Conservation (phyloP, 495 filamentous ascomycete species). For the Aspergillus bridgeri region DNA sequence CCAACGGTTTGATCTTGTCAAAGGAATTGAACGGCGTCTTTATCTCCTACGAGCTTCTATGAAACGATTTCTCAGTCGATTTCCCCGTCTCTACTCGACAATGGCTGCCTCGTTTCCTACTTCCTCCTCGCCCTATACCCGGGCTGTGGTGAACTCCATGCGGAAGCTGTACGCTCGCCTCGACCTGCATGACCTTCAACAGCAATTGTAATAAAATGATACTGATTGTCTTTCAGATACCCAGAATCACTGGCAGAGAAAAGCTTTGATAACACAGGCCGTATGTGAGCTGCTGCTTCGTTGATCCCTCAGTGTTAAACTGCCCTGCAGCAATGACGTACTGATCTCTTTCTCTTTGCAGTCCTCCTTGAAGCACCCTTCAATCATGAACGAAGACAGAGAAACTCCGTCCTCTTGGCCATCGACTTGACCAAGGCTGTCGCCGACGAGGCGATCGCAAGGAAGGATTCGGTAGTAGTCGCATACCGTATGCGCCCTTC, state of each 20-base stretch:
- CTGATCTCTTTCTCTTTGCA: slow-evolving; percentile 24
- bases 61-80: slow-evolving; percentile 13
- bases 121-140: slow-evolving; percentile 64
- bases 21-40: background rate
- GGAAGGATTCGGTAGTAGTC: slow-evolving; percentile 73
- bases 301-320: background rate
- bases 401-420: slow-evolving; percentile 78
- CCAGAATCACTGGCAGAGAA: slow-evolving; percentile 85
- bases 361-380: slow-evolving; percentile 78
- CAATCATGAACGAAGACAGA: slow-evolving; percentile 51
- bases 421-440: slow-evolving; percentile 88
- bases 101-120: slow-evolving; percentile 28
- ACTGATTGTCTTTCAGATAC: slow-evolving; percentile 58
- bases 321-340: background rate
- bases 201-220: too few relatives aligned
- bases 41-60: slow-evolving; percentile 11
- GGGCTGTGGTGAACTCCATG: slow-evolving; percentile 77
- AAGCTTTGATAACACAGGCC: slow-evolving; percentile 89
- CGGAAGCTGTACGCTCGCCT: slow-evolving; percentile 64
- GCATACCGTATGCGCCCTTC: slow-evolving; percentile 69
- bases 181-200: background rate
- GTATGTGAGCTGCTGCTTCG: slow-evolving; percentile 49
- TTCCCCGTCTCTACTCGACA: slow-evolving; percentile 26
- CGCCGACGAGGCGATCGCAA: slow-evolving; percentile 83
- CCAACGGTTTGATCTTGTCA: background rate